Base-by-base conservation (phyloP, 768 basidiomycete species). In the Pleurotus djamor region DNA sequence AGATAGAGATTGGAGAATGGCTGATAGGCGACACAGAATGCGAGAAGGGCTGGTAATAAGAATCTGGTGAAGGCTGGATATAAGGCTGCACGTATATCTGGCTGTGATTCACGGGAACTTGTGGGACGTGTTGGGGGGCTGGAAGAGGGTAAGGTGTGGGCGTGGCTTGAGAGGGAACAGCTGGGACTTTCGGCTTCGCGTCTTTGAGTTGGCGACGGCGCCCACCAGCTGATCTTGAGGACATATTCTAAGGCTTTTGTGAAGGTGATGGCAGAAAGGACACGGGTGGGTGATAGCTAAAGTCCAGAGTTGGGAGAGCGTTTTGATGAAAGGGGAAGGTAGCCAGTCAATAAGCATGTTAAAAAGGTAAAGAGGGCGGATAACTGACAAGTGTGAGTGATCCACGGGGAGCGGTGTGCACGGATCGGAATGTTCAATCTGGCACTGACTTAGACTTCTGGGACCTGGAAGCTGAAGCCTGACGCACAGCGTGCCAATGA, bases 391-490 rank as follows among this genome's bases (percentile, higher is more conserved):
- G 50, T 54, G 33, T 34, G 33, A 54, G 16, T 54, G 36, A 54
- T 54, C 52, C 52, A 48, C 47, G 47, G 16, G 17, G 32, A 35
- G 52, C 52, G 52, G 52, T 17, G 52, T 54, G 28, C 36, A 54
- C 52, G 52, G 52, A 54, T 54, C 52, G 52, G 35, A 54, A 17
- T 28, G 35, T n/a, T 16, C 52, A 54, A 54, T 54, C 52, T 54
- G 14, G 34, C 28, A 51, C 9, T 32, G 17, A n/a, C 7, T 32
- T 28, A n/a, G 13, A 35, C 52, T 54, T 54, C 52, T 37, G 12
- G 52, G 52, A 8, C 52, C 52, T 54, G 33, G 36, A 16, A 17
- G 28, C 52, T 37, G 12, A 36, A 36, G 5, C 52, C 52, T 54
- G 33, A 16, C 16, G 13, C 38, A 41, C 38, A 41, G 38, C 38